Evolutionary conservation across 2,329 filamentous ascomycete genomes (phyloP).

Genomic region (Hypoxylon sp.): DNA sequence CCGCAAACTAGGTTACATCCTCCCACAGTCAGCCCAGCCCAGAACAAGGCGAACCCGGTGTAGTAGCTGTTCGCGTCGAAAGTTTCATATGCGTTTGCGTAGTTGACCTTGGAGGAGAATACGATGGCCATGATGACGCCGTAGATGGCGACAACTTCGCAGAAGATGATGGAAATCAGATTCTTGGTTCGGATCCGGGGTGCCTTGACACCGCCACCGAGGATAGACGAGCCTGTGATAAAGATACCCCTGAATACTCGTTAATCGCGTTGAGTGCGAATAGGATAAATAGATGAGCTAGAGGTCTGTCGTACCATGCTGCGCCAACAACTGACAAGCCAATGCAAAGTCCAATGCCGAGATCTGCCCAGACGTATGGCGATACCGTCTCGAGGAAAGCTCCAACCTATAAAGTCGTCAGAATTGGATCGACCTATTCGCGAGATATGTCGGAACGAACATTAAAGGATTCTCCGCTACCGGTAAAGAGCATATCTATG

Average conservation of each 20-base stretch:
- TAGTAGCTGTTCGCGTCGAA: conserved; percentile 88
- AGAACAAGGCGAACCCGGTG: conserved; percentile 95
- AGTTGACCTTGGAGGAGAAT: conserved; percentile 88
- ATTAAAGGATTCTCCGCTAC: conserved; percentile 96
- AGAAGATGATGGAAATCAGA: conserved; percentile 99
- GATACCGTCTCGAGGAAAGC: conserved; percentile 95
- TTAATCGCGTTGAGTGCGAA: conserved; percentile 20
- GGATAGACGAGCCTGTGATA: conserved; percentile 96
- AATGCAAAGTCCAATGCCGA: conserved; percentile 95
- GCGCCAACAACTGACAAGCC: conserved; percentile 96
- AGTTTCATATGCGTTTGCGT: conserved; percentile 74
- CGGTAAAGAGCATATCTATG: conserved; percentile 98
- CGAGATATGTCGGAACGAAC: conserved; percentile 64
- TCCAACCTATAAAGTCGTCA: conserved; percentile 75
- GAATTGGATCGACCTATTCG: conserved; percentile 31
- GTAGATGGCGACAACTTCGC: conserved; percentile 99
- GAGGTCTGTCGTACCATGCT: conserved; percentile 79
- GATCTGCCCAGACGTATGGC: conserved; percentile 91
- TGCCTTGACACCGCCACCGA: conserved; percentile 95
- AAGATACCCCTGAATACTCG: conserved; percentile 88
- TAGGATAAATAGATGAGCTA: neutral
- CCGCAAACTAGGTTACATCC: conserved; percentile 97
- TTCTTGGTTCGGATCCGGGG: conserved; percentile 99
- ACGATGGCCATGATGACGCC: conserved; percentile 99
- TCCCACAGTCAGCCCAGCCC: conserved; percentile 94